Base-by-base conservation (phyloP, 805 yeast genomes). In the Ogataea chonburiensis region DNA sequence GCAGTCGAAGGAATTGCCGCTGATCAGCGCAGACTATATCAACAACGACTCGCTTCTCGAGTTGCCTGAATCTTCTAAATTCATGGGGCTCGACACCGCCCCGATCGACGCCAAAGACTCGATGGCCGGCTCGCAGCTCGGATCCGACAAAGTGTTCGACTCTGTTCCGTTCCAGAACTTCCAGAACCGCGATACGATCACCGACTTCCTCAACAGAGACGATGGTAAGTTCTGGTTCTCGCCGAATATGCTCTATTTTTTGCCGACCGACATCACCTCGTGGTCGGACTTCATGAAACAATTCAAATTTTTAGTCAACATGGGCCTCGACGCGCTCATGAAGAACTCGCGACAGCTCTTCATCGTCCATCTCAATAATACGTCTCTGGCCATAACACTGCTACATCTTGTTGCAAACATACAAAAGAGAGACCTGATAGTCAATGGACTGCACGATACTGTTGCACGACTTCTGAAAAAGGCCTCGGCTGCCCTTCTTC, bases 261-360 rank as follows among this genome's bases (percentile, higher is more conserved):
- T 79, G 40, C 71, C 78, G 9, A 58, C 72, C 8, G 91, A 84
- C 53, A 63, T 81, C 16, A 61, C 67, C 14, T 65, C 67, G 8
- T 84, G 91, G 91, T 64, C 74, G 3, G 75, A 70, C 15, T 55
- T 81, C 25, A 63, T 67, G 28, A 72, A 70, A 31, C 64, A 68
- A 5, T 68, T 79, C 31, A 56, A 67, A 11, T 70, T 64, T 45
- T 64, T 74, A 29, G 58, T 79, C 10, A 73, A 71, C 17, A 54
- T 73, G 39, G 59, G 78, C 0, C 55, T 69, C 33, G 75, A 72
- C 34, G 71, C 82, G 9, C 60, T 84, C 17, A 63, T 62, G 17
- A 76, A 71, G 24, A 63, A 67, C 30, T 71, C 74, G 42, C 70
- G 73, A 24, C 69, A 67, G 22, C 61, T 73, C 25, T 85, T 79